Conservation (phyloP, 148 eudicot species). For the Rheum nobile region DNA sequence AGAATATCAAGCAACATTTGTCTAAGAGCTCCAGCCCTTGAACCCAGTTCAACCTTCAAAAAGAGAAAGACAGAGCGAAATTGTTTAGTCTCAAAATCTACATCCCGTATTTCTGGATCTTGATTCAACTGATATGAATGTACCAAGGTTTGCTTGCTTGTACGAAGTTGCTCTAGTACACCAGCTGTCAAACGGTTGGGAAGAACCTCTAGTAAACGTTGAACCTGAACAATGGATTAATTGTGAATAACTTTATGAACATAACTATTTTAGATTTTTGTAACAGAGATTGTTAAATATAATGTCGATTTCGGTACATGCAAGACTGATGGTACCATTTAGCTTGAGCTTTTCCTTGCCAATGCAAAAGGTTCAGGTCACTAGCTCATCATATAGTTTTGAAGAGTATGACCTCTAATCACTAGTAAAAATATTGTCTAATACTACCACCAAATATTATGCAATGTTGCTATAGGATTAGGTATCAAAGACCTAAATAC, state of each 20-base stretch:
- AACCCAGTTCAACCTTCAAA: constrained; percentile 80
- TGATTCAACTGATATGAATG: background rate
- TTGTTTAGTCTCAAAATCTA: background rate
- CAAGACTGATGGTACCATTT: background rate
- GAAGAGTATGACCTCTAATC: background rate
- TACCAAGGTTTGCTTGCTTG: constrained; percentile 90
- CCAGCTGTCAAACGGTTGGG: constrained; percentile 75
- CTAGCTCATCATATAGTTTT: background rate
- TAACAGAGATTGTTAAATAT: background rate
- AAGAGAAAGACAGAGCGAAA: background rate
- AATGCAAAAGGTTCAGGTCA: background rate
- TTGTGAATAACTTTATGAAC: background rate
- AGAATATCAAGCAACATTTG: constrained; percentile 95
- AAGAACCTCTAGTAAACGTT: constrained; percentile 74
- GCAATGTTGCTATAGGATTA: background rate
- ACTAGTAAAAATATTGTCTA: background rate
- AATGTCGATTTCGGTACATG: background rate
- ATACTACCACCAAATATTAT: background rate
- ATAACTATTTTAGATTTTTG: background rate
- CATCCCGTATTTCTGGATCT: background rate
- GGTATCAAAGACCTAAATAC: background rate
- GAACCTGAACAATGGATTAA: constrained; percentile 42
- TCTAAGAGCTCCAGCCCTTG: constrained; percentile 81
- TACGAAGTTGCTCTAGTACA: constrained; percentile 83
- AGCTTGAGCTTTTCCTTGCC: background rate